Evolutionary conservation across 352 stramenopile genomes (phyloP).

Genomic region (Phytopythium aichiense): DNA sequence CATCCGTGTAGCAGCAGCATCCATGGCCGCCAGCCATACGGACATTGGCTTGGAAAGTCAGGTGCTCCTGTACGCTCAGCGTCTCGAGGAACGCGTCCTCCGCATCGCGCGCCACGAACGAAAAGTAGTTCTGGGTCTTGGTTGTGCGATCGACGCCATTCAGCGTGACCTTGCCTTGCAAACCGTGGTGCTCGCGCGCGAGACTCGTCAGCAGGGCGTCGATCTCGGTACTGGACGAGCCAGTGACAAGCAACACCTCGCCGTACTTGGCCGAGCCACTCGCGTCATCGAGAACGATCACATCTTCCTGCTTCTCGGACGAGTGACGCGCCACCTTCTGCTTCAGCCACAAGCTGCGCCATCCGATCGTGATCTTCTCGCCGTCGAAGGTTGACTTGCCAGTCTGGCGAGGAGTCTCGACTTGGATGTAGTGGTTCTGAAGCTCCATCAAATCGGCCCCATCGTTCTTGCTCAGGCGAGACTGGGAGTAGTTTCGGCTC

Average conservation of each 20-base stretch:
- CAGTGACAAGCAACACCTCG: conserved; percentile 26
- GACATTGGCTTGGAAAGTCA: conserved; percentile 26
- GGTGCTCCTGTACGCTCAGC: conserved; percentile 31
- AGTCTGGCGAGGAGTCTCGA: conserved; percentile 25
- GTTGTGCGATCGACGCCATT: conserved; percentile 15
- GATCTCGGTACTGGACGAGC: conserved; percentile 20
- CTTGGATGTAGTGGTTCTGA: conserved; percentile 27
- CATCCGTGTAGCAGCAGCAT: conserved; percentile 13
- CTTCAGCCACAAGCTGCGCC: conserved; percentile 24
- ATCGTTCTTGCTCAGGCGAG: conserved; percentile 2
- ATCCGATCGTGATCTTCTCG: conserved; percentile 19
- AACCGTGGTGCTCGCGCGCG: conserved; percentile 9
- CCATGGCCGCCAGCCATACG: conserved; percentile 11
- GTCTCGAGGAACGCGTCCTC: conserved; percentile 30
- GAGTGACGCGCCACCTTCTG: conserved; percentile 2
- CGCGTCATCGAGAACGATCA: conserved; percentile 16
- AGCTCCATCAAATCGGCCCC: background rate
- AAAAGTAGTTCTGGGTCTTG: conserved; percentile 8
- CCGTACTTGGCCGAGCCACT: conserved; percentile 25
- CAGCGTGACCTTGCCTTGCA: conserved; percentile 22
- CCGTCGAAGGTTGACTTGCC: conserved; percentile 12
- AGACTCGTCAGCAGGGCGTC: conserved; percentile 25
- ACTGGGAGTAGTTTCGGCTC: background rate
- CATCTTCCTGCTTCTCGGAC: conserved; percentile 3
- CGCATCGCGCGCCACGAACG: conserved; percentile 12